phyloP scores from a whole-genome alignment of 768 basidiomycete genomes.

The Lactarius hengduanensis region DNA sequence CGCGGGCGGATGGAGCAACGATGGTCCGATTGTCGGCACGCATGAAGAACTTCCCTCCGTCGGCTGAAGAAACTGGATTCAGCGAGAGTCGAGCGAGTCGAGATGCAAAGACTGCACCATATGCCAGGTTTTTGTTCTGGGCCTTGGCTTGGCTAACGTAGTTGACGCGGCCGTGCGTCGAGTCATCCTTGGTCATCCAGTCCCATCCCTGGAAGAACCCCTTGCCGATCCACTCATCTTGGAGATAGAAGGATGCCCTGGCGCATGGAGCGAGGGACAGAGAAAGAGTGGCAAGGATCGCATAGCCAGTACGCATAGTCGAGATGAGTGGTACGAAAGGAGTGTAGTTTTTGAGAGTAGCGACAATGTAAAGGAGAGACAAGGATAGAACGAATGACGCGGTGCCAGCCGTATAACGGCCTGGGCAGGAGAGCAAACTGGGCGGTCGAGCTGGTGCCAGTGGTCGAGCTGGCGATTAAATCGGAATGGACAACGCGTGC shows the following conservation, averaged over 20 bases:
- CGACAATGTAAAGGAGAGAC: constrained; percentile 32
- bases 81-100: not conserved
- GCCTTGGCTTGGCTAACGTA: constrained; percentile 51
- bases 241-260: constrained; percentile 16
- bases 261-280: constrained; percentile 9
- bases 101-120: constrained; percentile 37
- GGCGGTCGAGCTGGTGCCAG: constrained; percentile 1
- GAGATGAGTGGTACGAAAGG: constrained; percentile 30
- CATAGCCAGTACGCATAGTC: constrained; percentile 37
- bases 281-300: constrained; percentile 21
- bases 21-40: constrained; percentile 47
- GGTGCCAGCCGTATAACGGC: constrained; percentile 11
- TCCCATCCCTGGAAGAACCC: constrained; percentile 48
- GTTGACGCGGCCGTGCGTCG: constrained; percentile 61
- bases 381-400: constrained; percentile 29
- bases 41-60: constrained; percentile 52
- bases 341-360: constrained; percentile 24
- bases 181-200: constrained; percentile 53
- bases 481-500: no score
- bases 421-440: not conserved
- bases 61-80: constrained; percentile 33
- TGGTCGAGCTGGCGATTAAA: no score
- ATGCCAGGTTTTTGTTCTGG: constrained; percentile 44
- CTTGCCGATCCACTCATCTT: constrained; percentile 33
- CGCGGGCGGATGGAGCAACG: constrained; percentile 42